Evolutionary conservation across 2,329 filamentous ascomycete genomes (phyloP).

Genomic region (Chaetomium globosum): DNA sequence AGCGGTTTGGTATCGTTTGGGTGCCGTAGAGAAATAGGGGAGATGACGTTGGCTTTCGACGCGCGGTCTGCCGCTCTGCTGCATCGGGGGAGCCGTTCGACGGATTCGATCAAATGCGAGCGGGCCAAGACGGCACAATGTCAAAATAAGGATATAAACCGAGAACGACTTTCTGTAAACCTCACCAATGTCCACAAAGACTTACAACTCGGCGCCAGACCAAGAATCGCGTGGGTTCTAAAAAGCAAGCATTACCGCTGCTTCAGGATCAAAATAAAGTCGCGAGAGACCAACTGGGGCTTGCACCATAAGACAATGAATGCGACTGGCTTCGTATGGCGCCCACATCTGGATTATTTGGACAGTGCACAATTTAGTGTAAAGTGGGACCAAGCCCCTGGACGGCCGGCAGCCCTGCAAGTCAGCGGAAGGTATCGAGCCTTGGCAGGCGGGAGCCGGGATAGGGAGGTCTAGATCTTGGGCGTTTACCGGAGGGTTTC

Average conservation of each 20-base stretch:
- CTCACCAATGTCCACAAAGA: not conserved
- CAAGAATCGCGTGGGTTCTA: not conserved
- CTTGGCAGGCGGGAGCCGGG: not conserved
- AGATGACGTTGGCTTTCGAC: not conserved
- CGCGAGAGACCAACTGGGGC: not conserved
- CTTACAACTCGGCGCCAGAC: not conserved
- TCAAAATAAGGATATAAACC: not conserved
- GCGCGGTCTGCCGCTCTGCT: not conserved
- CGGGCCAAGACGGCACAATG: not conserved
- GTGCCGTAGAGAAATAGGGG: not conserved
- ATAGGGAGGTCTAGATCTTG: not conserved
- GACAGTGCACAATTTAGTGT: not conserved
- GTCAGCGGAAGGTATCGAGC: not conserved
- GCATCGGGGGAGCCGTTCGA: not conserved
- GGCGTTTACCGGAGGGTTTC: not conserved
- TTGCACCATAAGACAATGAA: too few species aligned
- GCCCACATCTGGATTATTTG: too few species aligned
- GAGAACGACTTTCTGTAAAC: not conserved
- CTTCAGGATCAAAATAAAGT: not conserved
- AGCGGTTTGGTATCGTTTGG: not conserved
- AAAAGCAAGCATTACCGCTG: not conserved
- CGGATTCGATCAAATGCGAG: not conserved
- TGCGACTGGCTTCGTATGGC: too few species aligned
- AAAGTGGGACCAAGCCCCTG: not conserved
- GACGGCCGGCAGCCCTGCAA: not conserved